Percentiles rank a stretch among this genome's conserved stretches.
Conservation (phyloP, 1,284 basidiomycete genomes). For the Pisolithus thermaeus region DNA sequence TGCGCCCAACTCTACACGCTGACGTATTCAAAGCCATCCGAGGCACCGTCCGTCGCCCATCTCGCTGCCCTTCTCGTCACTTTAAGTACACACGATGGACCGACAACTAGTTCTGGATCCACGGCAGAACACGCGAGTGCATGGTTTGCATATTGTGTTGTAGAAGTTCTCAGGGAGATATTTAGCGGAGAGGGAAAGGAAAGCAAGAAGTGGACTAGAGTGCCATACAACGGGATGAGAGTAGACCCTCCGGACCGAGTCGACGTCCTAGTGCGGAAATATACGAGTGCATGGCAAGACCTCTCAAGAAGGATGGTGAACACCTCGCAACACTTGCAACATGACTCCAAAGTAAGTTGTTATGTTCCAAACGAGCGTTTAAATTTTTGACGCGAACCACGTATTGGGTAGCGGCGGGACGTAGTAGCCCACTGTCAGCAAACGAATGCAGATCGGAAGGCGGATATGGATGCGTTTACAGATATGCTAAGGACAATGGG, state of each 20-base stretch:
- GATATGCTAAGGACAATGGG: constrained; percentile 14
- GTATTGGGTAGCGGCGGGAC: background rate
- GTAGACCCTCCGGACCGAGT: constrained; percentile 6
- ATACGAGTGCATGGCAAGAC: constrained; percentile 9
- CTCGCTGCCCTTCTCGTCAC: constrained; percentile 11
- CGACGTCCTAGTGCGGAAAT: constrained; percentile 6
- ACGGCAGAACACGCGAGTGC: constrained; percentile 1
- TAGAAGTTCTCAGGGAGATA: constrained; percentile 8
- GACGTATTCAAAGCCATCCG: constrained; percentile 6
- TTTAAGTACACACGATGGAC: constrained; percentile 2
- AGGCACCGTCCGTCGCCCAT: constrained; percentile 11
- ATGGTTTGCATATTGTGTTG: constrained; percentile 13
- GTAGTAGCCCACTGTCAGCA: background rate
- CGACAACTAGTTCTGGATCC: background rate
- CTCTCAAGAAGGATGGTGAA: constrained; percentile 5
- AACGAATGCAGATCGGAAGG: constrained; percentile 4
- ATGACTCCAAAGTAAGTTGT: constrained; percentile 1
- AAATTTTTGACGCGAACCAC: background rate
- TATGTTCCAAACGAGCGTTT: background rate
- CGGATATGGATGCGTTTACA: constrained; percentile 4
- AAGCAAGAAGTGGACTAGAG: constrained; percentile 10
- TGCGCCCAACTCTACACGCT: constrained; percentile 9
- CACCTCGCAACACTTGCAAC: background rate
- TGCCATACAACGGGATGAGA: constrained; percentile 9
- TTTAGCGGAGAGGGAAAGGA: constrained; percentile 8